These are phyloP conservation scores for Taxillus chinensis DNA, from an alignment of 164 flowering plant genomes.

Conservation along the genomic window DNA sequence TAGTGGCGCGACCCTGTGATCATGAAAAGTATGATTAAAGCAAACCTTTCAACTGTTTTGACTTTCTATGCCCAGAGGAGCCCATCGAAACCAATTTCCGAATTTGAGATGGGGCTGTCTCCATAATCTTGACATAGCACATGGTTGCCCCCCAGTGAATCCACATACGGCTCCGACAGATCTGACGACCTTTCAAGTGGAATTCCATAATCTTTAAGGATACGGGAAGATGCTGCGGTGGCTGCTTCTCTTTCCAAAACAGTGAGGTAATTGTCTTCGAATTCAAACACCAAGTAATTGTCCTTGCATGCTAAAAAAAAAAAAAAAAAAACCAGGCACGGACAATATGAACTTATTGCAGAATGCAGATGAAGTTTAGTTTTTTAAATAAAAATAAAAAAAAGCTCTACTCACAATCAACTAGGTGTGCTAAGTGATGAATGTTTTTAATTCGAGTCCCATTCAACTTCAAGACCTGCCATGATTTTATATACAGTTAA, in stretches of 20 bases:
- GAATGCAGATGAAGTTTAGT: neutral
- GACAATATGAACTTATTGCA: conserved; percentile 1
- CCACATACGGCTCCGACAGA: conserved; percentile 63
- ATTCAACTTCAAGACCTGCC: conserved; percentile 83
- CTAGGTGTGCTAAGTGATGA: conserved; percentile 81
- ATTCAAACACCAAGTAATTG: conserved; percentile 76
- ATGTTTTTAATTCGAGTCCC: conserved; percentile 76
- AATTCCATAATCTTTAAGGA: conserved; percentile 80
- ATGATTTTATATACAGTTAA: conserved; percentile 1
- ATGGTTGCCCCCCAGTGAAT: conserved; percentile 30
- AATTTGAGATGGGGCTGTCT: conserved; percentile 57
- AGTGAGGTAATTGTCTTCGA: conserved; percentile 78
- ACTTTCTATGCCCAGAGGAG: conserved; percentile 61
- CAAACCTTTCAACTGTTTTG: too few relatives aligned
- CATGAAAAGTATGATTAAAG: too few relatives aligned
- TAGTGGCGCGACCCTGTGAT: too few relatives aligned
- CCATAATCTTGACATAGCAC: conserved; percentile 32
- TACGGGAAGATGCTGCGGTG: conserved; percentile 38
- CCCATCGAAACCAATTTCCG: conserved; percentile 78
- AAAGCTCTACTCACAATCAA: conserved; percentile 57
- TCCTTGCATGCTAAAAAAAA: conserved; percentile 59
- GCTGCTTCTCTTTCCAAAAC: conserved; percentile 81
- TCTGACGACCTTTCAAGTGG: conserved; percentile 78
- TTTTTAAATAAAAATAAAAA: neutral
- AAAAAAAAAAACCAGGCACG: too few relatives aligned